Base-by-base conservation (phyloP, 2,329 filamentous ascomycete genomes). In the Plenodomus biglobosus region DNA sequence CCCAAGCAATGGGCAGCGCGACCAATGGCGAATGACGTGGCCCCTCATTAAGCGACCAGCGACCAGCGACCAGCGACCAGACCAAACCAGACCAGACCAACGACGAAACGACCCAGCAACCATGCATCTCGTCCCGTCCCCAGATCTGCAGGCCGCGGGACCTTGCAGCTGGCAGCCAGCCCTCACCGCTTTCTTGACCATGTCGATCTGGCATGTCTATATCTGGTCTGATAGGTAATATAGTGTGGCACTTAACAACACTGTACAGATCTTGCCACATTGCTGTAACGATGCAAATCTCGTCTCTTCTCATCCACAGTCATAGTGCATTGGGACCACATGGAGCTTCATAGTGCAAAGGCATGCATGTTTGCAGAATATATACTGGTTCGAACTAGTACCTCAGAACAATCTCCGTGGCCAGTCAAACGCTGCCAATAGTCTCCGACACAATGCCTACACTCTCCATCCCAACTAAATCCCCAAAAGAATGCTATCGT, bases 101-200 rank as follows among this genome's bases (percentile, higher is more conserved):
- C n/a, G n/a, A n/a, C n/a, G n/a, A n/a, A n/a, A n/a, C n/a, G n/a
- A n/a, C n/a, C n/a, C n/a, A n/a, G n/a, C n/a, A n/a, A 17, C 30
- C 48, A 34, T 53, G 53, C 47, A 30, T 48, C 36, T 36, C 10
- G 16, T 27, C 42, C 45, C 44, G 32, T 39, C 50, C 49, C 44
- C 43, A 49, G 48, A 52, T 56, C 50, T 55, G 56, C 56, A 55
- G 40, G 36, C 27, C 43, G 48, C 51, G 56, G 56, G 53, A 48
- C 46, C 55, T 55, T 56, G 55, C 55, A 58, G 44, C n/a, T n/a
- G n/a, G n/a, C 32, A 35, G n/a, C 20, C 27, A 32, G 3, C 34
- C 40, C 42, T 50, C 51, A 57, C 40, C 48, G 55, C 42, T 50
- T 27, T 15, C 27, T 32, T 11, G 15, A 32, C 27, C 27, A 32